phyloP scores from a whole-genome alignment of 768 basidiomycete species.

The Leccinum longicurvipes region DNA sequence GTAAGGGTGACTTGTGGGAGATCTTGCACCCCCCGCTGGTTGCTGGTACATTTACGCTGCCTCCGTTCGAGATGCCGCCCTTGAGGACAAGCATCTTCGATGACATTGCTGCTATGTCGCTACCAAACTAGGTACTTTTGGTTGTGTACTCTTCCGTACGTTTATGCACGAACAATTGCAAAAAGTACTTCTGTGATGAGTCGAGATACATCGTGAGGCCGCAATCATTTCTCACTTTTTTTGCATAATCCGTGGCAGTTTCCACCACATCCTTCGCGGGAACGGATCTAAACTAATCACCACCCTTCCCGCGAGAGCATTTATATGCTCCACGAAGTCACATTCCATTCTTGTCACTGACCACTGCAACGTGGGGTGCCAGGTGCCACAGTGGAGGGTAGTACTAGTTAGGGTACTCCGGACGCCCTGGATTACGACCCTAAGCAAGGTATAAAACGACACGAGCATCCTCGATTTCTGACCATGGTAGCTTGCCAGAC shows the following conservation, averaged over 20 bases:
- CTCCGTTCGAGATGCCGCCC: slow-evolving; percentile 25
- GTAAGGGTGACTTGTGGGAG: slow-evolving; percentile 24
- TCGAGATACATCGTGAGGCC: not conserved
- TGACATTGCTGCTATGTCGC: not conserved
- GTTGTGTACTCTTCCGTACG: not conserved
- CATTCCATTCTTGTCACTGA: not conserved
- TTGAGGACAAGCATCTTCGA: slow-evolving; percentile 14
- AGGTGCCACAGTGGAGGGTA: not conserved
- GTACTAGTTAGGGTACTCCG: not conserved
- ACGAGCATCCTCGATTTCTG: no score
- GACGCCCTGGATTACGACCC: no score
- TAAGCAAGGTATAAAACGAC: no score
- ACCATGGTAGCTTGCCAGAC: no score
- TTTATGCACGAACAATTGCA: not conserved
- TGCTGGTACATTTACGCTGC: slow-evolving; percentile 11
- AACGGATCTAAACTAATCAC: not conserved
- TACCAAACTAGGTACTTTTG: not conserved
- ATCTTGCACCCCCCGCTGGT: slow-evolving; percentile 25
- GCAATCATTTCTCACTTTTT: not conserved
- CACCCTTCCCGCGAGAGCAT: not conserved
- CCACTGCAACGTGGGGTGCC: no score
- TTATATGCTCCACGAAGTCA: not conserved
- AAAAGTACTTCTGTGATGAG: not conserved
- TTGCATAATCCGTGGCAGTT: no score
- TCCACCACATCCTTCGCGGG: not conserved